These are phyloP conservation scores for Begonia loranthoides DNA, from an alignment of 306 rosid genomes.

Conservation along the genomic window DNA sequence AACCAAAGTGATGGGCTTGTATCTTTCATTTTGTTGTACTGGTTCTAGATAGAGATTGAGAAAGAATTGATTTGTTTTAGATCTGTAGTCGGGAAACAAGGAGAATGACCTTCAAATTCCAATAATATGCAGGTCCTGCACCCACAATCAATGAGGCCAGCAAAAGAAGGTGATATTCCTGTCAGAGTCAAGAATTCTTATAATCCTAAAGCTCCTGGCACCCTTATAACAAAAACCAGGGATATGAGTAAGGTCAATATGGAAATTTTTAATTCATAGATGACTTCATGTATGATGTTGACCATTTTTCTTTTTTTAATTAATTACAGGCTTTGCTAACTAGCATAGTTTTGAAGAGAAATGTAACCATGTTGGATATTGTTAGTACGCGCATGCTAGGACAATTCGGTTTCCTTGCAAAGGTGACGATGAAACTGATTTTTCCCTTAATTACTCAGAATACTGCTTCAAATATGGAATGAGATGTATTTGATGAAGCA, in stretches of 20 bases:
- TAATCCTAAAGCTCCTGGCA: constrained; percentile 78
- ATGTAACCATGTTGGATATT: constrained; percentile 82
- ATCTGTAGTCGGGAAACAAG: no score
- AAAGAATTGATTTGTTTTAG: no score
- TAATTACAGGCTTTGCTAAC: constrained; percentile 61
- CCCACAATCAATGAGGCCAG: constrained; percentile 93
- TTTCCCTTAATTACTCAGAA: not conserved
- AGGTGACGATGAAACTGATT: constrained; percentile 29
- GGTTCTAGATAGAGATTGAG: no score
- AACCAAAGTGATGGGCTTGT: no score
- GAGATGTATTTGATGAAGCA: constrained; percentile 9
- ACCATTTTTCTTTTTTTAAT: constrained; percentile 8
- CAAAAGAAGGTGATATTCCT: constrained; percentile 80
- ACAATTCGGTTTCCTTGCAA: constrained; percentile 79
- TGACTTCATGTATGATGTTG: constrained; percentile 3
- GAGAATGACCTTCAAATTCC: not conserved
- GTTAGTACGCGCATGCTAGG: constrained; percentile 93
- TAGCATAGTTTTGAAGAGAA: constrained; percentile 75
- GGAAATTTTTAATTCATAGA: not conserved
- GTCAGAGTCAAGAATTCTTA: constrained; percentile 89
- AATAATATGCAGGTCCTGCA: constrained; percentile 54
- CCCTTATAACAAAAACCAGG: constrained; percentile 58
- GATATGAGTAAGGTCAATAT: constrained; percentile 70
- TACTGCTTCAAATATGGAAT: no score
- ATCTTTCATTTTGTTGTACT: no score